These are phyloP conservation scores for Psilocybe tampanensis DNA, from an alignment of 768 basidiomycete genomes.

Conservation along the genomic window DNA sequence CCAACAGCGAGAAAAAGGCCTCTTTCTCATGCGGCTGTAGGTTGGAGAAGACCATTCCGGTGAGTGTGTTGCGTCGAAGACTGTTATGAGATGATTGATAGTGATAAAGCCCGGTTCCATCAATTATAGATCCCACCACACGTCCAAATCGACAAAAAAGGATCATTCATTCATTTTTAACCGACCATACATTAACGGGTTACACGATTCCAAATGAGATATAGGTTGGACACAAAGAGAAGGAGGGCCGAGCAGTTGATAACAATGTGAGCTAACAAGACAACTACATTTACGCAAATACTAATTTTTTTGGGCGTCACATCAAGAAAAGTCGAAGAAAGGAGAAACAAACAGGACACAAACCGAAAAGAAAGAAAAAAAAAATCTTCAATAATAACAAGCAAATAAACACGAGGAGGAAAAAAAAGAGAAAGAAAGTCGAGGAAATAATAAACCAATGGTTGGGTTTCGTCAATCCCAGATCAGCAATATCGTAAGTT, in stretches of 20 bases:
- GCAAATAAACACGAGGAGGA: conserved; percentile 28
- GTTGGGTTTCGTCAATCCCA: conserved; percentile 11
- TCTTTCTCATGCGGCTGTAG: conserved; percentile 71
- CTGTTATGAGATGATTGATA: conserved; percentile 15
- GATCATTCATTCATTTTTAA: conserved; percentile 10
- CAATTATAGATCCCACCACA: background rate
- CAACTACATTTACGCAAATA: conserved; percentile 11
- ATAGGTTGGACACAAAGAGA: conserved; percentile 13
- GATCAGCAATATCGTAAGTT: conserved; percentile 22
- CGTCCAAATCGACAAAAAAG: conserved; percentile 2
- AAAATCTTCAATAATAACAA: conserved; percentile 30
- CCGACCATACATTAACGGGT: conserved; percentile 19
- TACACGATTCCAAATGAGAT: conserved; percentile 19
- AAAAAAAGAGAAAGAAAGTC: conserved; percentile 1
- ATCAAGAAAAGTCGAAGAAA: conserved; percentile 26
- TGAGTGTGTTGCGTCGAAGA: conserved; percentile 12
- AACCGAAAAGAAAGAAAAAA: conserved; percentile 20
- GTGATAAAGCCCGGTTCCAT: conserved; percentile 7
- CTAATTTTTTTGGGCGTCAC: conserved; percentile 11
- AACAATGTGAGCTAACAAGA: conserved; percentile 14
- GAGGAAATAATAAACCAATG: conserved; percentile 14
- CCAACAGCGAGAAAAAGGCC: conserved; percentile 79
- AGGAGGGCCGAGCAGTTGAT: conserved; percentile 6
- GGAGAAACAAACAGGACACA: conserved; percentile 17
- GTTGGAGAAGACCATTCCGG: conserved; percentile 71